Conservation (phyloP, 2,329 filamentous ascomycete species). For the Aspergillus neotritici region DNA sequence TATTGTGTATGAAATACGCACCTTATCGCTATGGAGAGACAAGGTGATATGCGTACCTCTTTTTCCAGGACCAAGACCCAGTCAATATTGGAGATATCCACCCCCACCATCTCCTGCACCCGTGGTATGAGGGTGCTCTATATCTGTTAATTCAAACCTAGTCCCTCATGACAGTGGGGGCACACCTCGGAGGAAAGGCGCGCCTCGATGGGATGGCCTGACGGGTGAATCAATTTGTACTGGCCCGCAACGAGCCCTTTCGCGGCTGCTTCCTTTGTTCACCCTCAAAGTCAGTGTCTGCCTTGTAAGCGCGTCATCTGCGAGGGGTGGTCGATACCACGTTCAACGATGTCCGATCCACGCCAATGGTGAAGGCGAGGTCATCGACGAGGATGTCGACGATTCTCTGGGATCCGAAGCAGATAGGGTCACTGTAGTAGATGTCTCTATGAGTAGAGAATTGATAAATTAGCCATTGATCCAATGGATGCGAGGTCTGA, state of each 20-base stretch:
- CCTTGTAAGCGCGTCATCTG: not conserved
- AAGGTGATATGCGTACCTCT: conserved; percentile 42
- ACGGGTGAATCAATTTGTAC: conserved; percentile 23
- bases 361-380: conserved; percentile 54
- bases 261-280: conserved; percentile 35
- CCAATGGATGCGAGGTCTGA: too few relatives aligned
- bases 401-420: conserved; percentile 53
- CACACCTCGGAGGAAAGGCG: conserved; percentile 26
- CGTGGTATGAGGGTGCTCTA: conserved; percentile 52
- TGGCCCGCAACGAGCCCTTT: conserved; percentile 41
- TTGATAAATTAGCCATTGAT: not conserved
- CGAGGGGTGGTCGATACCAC: conserved; percentile 41
- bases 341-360: conserved; percentile 51
- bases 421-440: conserved; percentile 56
- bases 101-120: conserved; percentile 38
- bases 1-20: not conserved
- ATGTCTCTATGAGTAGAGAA: conserved; percentile 47
- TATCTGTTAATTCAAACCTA: not conserved
- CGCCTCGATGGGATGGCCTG: conserved; percentile 34
- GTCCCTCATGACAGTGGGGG: not conserved
- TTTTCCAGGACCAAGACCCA: conserved; percentile 62
- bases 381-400: conserved; percentile 58
- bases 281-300: too few relatives aligned
- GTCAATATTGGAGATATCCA: conserved; percentile 43
- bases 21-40: not conserved